Conservation (phyloP, 345 rosid genomes). For the Lumnitzera littorea region DNA sequence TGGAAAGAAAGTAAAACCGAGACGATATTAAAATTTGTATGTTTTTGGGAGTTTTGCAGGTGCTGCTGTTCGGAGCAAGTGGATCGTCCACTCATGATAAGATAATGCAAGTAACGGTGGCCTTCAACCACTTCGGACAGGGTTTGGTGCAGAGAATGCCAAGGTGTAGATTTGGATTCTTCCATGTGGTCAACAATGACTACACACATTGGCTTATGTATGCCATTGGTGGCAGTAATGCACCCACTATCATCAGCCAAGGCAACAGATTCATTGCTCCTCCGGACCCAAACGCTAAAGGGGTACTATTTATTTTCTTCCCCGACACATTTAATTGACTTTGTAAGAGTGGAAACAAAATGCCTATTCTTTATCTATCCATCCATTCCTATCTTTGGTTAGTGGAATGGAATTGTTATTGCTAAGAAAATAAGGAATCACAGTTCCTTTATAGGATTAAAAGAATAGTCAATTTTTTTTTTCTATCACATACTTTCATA, state of each 20-base stretch:
- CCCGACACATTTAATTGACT: too few species aligned
- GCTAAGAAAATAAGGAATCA: too few species aligned
- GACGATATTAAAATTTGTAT: too few species aligned
- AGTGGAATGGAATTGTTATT: too few species aligned
- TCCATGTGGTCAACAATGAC: constrained; percentile 75
- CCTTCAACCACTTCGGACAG: constrained; percentile 69
- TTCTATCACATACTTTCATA: too few species aligned
- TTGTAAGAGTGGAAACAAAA: too few species aligned
- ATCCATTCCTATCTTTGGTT: too few species aligned
- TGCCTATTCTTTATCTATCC: too few species aligned
- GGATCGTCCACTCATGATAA: constrained; percentile 27
- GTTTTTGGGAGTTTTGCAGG: constrained; percentile 20
- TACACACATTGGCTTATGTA: constrained; percentile 74
- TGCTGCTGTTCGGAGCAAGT: constrained; percentile 64
- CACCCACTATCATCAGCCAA: constrained; percentile 62
- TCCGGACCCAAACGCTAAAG: constrained; percentile 26
- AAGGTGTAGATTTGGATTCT: constrained; percentile 47
- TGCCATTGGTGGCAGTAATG: constrained; percentile 65
- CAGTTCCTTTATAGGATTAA: too few species aligned
- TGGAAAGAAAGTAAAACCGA: too few species aligned
- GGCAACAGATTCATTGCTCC: constrained; percentile 80
- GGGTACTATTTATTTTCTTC: constrained; percentile 17
- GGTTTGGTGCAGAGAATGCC: constrained; percentile 57
- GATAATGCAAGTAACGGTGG: constrained; percentile 60
- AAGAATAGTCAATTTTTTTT: too few species aligned